Evolutionary conservation across 257 asterid genomes (phyloP).

Genomic region (Solanum chiquidenum): DNA sequence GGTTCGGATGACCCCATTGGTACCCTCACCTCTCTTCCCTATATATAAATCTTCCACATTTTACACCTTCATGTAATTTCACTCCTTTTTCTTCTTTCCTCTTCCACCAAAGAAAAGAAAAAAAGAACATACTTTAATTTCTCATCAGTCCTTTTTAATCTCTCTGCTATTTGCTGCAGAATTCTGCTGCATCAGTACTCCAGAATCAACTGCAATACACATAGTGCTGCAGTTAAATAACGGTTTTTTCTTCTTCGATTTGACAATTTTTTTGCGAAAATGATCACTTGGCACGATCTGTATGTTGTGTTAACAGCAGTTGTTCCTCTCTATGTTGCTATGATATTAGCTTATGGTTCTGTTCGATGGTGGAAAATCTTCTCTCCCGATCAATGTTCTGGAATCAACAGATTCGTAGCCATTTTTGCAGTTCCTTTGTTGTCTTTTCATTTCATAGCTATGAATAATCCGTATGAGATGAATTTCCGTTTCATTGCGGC

Average conservation of each 20-base stretch:
- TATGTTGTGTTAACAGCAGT: constrained; percentile 78
- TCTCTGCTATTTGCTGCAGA: background rate
- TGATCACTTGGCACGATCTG: constrained; percentile 76
- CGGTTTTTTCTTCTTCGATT: constrained; percentile 8
- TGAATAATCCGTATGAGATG: constrained; percentile 66
- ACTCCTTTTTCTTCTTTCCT: background rate
- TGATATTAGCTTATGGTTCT: constrained; percentile 89
- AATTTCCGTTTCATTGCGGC: constrained; percentile 85
- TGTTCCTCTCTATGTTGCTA: constrained; percentile 80
- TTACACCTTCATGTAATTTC: constrained; percentile 9
- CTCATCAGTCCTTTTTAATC: background rate
- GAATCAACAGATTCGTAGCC: constrained; percentile 87
- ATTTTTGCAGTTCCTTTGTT: constrained; percentile 82
- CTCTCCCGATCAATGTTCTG: constrained; percentile 92
- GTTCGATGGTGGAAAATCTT: constrained; percentile 98
- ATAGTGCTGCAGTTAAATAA: constrained; percentile 15
- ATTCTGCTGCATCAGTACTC: background rate
- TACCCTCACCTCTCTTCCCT: background rate
- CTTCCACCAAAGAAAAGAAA: too few relatives aligned
- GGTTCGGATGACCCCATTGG: background rate
- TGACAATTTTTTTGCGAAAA: constrained; percentile 17
- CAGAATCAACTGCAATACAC: background rate
- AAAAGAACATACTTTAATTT: background rate
- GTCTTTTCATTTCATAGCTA: constrained; percentile 79
- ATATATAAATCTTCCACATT: constrained; percentile 8